Base-by-base conservation (phyloP, 164 flowering plant genomes). In the Magnolia sinica region DNA sequence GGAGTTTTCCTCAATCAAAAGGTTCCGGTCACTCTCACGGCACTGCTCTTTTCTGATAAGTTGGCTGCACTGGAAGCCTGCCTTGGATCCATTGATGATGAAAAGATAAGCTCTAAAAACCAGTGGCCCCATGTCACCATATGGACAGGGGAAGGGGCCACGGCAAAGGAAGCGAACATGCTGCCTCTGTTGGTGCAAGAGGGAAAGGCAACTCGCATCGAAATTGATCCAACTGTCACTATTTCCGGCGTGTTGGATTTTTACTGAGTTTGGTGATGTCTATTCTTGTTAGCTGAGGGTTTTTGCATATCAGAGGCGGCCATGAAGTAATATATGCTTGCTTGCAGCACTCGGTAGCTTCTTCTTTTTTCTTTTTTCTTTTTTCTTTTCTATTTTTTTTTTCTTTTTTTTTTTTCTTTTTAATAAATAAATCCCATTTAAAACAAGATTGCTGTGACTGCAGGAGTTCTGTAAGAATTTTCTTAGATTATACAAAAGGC, bases 121-220 rank as follows among this genome's bases (percentile, higher is more conserved):
- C 80, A 87, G 79, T 94, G 99, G 98, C 96, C 99, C 20, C 99
- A 96, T 77, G 84, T 90, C n/a, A 96, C 99, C 27, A 16, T 96
- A 72, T 96, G 98, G 99, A 91, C 96, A 24, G 96, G 77, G 16
- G 79, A 82, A 29, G 98, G 98, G 45, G 88, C 89, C 64, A 71
- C 86, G 22, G 84, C 96, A 19, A 92, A 91, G 79, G 97, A 96
- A 75, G 96, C 98, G 50, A 96, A 91, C 77, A 77, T 45, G 24
- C 79, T 96, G 29, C 95, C 94, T 0, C 88, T 87, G 61, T 78
- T 91, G 68, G 75, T 79, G 70, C 82, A 87, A 11, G 87, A 93
- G 80, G 95, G 96, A 20, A 91, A 90, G 79, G 99, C 99, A 68
- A 85, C 88, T 64, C 90, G 85, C 9, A 72, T 94, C 13, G 90